Base-by-base conservation (phyloP, 257 asterid species). In the Fraxinus excelsior region DNA sequence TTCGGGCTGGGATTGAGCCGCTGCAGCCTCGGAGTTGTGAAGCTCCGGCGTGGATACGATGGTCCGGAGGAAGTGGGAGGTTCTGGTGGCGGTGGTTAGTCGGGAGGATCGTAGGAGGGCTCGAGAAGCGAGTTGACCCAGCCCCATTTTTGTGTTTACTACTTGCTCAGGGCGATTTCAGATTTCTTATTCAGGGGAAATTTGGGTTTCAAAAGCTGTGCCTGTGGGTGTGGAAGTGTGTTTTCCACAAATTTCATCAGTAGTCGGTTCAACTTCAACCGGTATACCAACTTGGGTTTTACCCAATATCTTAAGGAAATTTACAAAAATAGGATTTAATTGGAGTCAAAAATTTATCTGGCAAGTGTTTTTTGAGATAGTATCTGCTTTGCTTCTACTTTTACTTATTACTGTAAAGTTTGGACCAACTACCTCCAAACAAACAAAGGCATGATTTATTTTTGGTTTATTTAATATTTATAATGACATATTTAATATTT, bases 41-140 rank as follows among this genome's bases (percentile, higher is more conserved):
- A 88, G 97, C 82, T 88, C 96, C 74, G 94, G 91, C 53, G 97
- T 92, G 71, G 98, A 85, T 80, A 85, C 90, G 75, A 94, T 86
- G 31, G 94, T 74, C 34, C 98, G 97, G 85, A 90, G 91, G 84
- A 88, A 60, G 31, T 60, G 67, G 74, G 58, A 75, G 64, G 72
- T 46, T 44, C 75, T 44, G 79, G 70, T 40, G 75, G 79, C 38
- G 72, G 83, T 72, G 80, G 87, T 76, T 75, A 83, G 79, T 32
- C 91, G 78, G 66, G 88, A 77, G 53, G 95, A 88, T 82, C 93
- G 93, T 79, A 79, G 56, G 80, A 94, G 90, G 80, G 88, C 80
- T 78, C 97, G 87, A 49, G 92, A 85, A 82, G 92, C 89, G 82
- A 94, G 89, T 71, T 84, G 88, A 73, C 88, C 84, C 83, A 94